phyloP scores from a whole-genome alignment of 2,329 filamentous ascomycete species.

The Aspergillus versicolor region DNA sequence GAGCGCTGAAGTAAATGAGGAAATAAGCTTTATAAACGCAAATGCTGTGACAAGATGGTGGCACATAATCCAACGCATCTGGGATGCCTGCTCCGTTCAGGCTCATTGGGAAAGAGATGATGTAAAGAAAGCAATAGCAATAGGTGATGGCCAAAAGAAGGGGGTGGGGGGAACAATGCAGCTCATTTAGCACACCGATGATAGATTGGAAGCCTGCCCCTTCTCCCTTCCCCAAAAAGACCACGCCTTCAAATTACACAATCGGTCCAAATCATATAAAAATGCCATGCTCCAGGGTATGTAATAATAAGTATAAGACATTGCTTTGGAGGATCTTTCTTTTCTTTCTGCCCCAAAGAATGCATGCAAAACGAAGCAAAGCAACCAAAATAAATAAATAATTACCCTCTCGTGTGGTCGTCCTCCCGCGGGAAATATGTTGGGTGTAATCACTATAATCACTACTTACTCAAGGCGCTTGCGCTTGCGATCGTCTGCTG shows the following conservation, averaged over 20 bases:
- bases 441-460: background rate
- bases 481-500: conserved; percentile 60
- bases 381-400: background rate
- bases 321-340: background rate
- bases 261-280: conserved; percentile 9
- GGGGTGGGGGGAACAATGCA: background rate
- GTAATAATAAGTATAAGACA: background rate
- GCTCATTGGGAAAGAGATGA: background rate
- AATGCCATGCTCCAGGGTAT: conserved; percentile 7
- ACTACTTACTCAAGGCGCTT: conserved; percentile 53
- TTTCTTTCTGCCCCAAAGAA: conserved; percentile 1
- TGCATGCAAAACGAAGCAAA: conserved; percentile 1
- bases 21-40: conserved; percentile 11
- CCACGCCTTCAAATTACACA: conserved; percentile 15
- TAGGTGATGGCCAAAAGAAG: background rate
- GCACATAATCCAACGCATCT: conserved; percentile 5
- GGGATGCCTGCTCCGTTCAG: background rate
- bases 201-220: background rate
- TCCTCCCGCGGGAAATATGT: background rate
- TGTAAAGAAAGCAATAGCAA: background rate
- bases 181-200: background rate
- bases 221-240: background rate
- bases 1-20: conserved; percentile 17
- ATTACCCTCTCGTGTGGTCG: background rate
- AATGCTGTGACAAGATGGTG: background rate